These are phyloP conservation scores for Chalciporus piperatus DNA, from an alignment of 768 basidiomycete genomes.

Conservation along the genomic window DNA sequence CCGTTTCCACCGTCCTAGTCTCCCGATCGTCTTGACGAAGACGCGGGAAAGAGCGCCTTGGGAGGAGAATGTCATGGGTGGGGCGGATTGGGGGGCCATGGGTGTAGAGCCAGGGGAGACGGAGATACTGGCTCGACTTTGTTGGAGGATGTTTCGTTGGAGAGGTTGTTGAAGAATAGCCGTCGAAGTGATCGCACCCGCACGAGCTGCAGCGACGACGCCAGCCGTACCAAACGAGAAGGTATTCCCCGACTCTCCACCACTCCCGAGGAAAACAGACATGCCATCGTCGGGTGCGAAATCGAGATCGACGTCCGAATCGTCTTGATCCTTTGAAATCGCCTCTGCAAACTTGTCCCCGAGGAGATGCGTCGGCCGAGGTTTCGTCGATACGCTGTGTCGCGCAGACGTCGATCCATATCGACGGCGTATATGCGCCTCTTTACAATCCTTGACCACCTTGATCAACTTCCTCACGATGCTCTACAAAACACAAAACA, in stretches of 20 bases:
- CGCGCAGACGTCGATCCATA: conserved; percentile 28
- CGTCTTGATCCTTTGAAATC: conserved; percentile 44
- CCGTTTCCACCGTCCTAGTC: conserved; percentile 79
- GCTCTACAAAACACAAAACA: conserved; percentile 41
- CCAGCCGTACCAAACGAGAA: conserved; percentile 33
- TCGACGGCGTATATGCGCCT: conserved; percentile 50
- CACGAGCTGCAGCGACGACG: conserved; percentile 32
- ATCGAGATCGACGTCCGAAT: conserved; percentile 77
- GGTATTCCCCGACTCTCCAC: conserved; percentile 44
- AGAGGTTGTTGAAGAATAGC: conserved; percentile 65
- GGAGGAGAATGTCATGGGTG: conserved; percentile 45
- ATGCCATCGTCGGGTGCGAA: conserved; percentile 56
- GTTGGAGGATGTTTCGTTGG: conserved; percentile 48
- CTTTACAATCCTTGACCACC: conserved; percentile 78
- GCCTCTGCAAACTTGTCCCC: conserved; percentile 69
- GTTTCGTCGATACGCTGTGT: conserved; percentile 33
- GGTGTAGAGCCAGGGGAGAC: conserved; percentile 21
- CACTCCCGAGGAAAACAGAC: conserved; percentile 34
- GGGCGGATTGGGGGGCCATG: conserved; percentile 32
- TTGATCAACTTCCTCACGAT: conserved; percentile 82
- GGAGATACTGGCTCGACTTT: conserved; percentile 37
- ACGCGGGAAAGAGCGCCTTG: conserved; percentile 70
- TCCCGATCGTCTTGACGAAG: conserved; percentile 78
- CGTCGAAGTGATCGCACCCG: conserved; percentile 49
- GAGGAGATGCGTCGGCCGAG: conserved; percentile 44